Evolutionary conservation across 768 basidiomycete species (phyloP), one percentile per base, ranked within the genome.

Genomic region (Leccinum disarticulatum): DNA sequence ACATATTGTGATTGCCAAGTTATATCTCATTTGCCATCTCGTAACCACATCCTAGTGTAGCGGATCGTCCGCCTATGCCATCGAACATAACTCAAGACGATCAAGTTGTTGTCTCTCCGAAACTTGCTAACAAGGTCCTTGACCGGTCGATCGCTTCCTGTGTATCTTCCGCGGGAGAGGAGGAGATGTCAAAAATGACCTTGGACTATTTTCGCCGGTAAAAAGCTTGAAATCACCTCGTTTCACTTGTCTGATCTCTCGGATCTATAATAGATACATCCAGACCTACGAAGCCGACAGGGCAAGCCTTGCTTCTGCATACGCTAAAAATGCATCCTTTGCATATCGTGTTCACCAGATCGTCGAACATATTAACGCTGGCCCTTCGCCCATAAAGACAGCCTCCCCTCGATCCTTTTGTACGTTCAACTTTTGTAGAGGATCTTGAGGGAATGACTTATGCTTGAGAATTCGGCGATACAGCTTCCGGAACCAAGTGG

Each of bases 251-350:
- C 55, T 61, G 55, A 69, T 48, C 33, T 8, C 43, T 53, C 11
- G 43, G 50, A 30, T 55, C 22, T 57, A 43, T 52, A 47, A 46
- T 52, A 75, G 73, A 56, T 74, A 73, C 25, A 28, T 74, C 27
- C 70, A 73, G 58, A 73, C 61, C 4, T 74, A 73, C 54, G 73
- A 74, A 55, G 36, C 49, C 17, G 73, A 76, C 52, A 72, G 73
- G 36, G 66, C 68, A 48, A 68, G 65, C 55, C 73, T 74, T 53
- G 73, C 73, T 33, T 69, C 74, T 41, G 73, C 73, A 15, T 74
- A 74, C 52, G 66, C 66, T 50, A 57, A 64, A 36, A 62, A 64
- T 7, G 71, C 71, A n/a, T 71, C 70, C 46, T 74, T 76, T 27
- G 68, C 66, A 46, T 76, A 66, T 58, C 68, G 70, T 57, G 59